phyloP scores from a whole-genome alignment of 176 grass and related monocot species.

The Aegilops sharonensis region DNA sequence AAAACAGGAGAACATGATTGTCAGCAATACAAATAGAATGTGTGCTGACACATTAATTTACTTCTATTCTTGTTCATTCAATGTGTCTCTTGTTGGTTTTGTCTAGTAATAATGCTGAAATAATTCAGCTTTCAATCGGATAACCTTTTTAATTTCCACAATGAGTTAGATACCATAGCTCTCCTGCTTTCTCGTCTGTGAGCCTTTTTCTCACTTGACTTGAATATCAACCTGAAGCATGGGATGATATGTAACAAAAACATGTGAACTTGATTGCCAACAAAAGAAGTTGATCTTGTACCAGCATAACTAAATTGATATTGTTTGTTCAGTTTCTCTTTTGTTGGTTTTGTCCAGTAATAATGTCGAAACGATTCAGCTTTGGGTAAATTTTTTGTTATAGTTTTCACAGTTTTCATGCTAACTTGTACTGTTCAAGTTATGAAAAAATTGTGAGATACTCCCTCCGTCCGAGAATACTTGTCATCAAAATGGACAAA shows the following conservation, averaged over 20 bases:
- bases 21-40: neutral
- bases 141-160: neutral
- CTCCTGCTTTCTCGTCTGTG: neutral
- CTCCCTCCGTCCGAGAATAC: no score
- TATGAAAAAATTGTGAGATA: neutral
- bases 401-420: neutral
- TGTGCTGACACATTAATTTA: neutral
- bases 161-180: neutral
- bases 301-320: neutral
- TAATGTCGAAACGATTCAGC: neutral
- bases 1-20: neutral
- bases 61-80: neutral
- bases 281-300: neutral
- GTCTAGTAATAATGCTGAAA: neutral
- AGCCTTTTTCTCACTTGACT: neutral
- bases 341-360: neutral
- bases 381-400: neutral
- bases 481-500: no score
- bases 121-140: neutral
- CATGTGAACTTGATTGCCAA: neutral
- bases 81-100: neutral
- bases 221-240: neutral
- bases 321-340: neutral
- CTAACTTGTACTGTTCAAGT: neutral
- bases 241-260: neutral